Conservation (phyloP, 1,284 basidiomycete genomes). For the Spongispora temasekensis region DNA sequence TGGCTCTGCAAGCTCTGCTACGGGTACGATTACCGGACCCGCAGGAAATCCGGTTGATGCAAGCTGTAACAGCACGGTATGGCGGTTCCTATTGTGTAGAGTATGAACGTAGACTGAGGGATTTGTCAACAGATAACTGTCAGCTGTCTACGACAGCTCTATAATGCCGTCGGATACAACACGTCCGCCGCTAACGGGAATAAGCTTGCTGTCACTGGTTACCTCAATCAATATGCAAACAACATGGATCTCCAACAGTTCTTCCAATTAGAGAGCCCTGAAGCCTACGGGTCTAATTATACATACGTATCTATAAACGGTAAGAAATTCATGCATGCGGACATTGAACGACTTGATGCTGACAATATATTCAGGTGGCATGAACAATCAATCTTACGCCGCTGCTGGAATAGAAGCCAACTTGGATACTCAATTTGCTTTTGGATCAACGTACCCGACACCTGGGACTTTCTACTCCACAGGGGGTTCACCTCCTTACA, state of each 20-base stretch:
- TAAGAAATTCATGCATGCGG: slow-evolving; percentile 16
- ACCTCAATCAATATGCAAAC: slow-evolving; percentile 58
- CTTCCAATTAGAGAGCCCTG: slow-evolving; percentile 45
- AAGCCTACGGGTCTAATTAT: slow-evolving; percentile 31
- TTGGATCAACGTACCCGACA: slow-evolving; percentile 54
- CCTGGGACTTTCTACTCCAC: slow-evolving; percentile 61
- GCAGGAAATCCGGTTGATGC: slow-evolving; percentile 46
- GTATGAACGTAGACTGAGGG: slow-evolving; percentile 1
- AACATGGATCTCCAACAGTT: slow-evolving; percentile 53
- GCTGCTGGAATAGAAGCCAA: slow-evolving; percentile 69
- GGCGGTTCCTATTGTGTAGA: slow-evolving; percentile 14
- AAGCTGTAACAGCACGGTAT: slow-evolving; percentile 47
- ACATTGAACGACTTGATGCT: not conserved
- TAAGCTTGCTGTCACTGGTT: slow-evolving; percentile 58
- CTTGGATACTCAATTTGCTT: slow-evolving; percentile 69
- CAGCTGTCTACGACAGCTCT: slow-evolving; percentile 12
- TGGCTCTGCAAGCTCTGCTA: slow-evolving; percentile 7
- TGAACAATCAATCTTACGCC: slow-evolving; percentile 58
- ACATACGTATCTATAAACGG: slow-evolving; percentile 52
- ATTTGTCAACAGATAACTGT: slow-evolving; percentile 43
- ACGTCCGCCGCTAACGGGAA: slow-evolving; percentile 42
- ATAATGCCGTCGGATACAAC: slow-evolving; percentile 50
- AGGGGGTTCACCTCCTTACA: slow-evolving; percentile 60
- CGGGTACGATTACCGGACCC: slow-evolving; percentile 29
- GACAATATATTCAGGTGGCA: slow-evolving; percentile 41